Evolutionary conservation across 2,329 filamentous ascomycete species (phyloP), one percentile per base, ranked within the genome.

Genomic region (Cladosporium sp.): DNA sequence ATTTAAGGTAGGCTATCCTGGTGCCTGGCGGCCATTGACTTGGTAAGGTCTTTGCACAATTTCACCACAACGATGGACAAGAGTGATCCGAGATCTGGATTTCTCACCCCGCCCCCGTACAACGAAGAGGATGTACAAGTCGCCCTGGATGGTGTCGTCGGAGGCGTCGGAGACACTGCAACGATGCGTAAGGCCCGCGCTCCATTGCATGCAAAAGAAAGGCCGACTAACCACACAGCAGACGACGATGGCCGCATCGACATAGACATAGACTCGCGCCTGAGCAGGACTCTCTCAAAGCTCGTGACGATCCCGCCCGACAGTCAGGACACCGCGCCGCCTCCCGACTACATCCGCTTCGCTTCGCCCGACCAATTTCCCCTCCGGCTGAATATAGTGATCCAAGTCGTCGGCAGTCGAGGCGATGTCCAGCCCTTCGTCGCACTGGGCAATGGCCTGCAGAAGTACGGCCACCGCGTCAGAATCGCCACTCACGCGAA

Each of bases 341-440:
- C 44, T 35, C 35, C 44, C 44, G 22, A 49, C n/a, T 54, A 45
- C 19, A 40, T n/a, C 40, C 41, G 41, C 18, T 49, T 33, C 46
- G 45, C 43, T 16, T 43, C 28, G 22, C 38, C 40, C 38, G 52
- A 46, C 32, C 43, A 53, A 37, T 46, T 54, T n/a, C 52, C 52
- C n/a, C 38, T 46, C 1, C 37, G 43, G 34, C 45, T 87, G 52
- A 88, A 88, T 66, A 76, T 89, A 31, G 86, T 87, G 38, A 83
- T 89, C 49, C 86, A 89, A 61, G 85, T 89, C 19, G 84, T 89
- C 10, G 86, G 86, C 6, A 87, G 84, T 10, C 76, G 86, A 37
- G 86, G 86, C 46, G 86, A 89, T 63, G 84, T 89, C 1, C 86
- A 90, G 65, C 86, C 86, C 0, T 89, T 89, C 62, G 74, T 89